phyloP scores from a whole-genome alignment of 768 basidiomycete species.

The Boletus sensibilis region DNA sequence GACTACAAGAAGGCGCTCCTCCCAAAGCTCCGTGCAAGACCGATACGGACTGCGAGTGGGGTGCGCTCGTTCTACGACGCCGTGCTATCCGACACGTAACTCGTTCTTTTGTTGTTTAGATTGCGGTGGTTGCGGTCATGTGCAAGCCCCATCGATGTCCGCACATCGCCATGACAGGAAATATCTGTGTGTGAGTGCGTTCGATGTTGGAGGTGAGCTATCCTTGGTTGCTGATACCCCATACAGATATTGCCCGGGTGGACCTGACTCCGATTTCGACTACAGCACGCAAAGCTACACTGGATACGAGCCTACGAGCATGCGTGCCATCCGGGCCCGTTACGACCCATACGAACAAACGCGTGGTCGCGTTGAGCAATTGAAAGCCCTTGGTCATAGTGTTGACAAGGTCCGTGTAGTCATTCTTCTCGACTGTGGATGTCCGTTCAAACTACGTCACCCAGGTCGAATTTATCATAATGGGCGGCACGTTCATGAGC shows the following conservation, averaged over 20 bases:
- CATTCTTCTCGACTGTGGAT: background rate
- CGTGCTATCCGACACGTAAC: background rate
- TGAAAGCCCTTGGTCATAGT: slow-evolving; percentile 93
- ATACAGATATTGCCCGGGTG: slow-evolving; percentile 91
- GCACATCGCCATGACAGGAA: slow-evolving; percentile 99
- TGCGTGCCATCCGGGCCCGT: slow-evolving; percentile 96
- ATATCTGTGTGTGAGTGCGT: slow-evolving; percentile 88
- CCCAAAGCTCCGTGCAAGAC: slow-evolving; percentile 88
- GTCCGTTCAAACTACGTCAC: background rate
- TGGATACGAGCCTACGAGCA: slow-evolving; percentile 95
- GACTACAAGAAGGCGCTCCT: slow-evolving; percentile 91
- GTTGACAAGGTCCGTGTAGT: slow-evolving; percentile 82
- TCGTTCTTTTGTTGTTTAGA: slow-evolving; percentile 44
- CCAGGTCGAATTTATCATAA: slow-evolving; percentile 87
- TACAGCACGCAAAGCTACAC: slow-evolving; percentile 98
- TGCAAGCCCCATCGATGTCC: slow-evolving; percentile 99
- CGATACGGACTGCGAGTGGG: slow-evolving; percentile 95
- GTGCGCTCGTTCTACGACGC: slow-evolving; percentile 43
- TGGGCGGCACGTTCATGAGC: slow-evolving; percentile 99
- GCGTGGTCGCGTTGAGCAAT: slow-evolving; percentile 89
- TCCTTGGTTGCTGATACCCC: slow-evolving; percentile 6
- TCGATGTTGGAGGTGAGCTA: background rate
- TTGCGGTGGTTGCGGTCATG: slow-evolving; percentile 99
- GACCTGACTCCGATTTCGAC: slow-evolving; percentile 99
- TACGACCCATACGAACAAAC: slow-evolving; percentile 98